Evolutionary conservation across 2,329 filamentous ascomycete species (phyloP), one percentile per base, ranked within the genome.

Genomic region (Fusarium torulosum): DNA sequence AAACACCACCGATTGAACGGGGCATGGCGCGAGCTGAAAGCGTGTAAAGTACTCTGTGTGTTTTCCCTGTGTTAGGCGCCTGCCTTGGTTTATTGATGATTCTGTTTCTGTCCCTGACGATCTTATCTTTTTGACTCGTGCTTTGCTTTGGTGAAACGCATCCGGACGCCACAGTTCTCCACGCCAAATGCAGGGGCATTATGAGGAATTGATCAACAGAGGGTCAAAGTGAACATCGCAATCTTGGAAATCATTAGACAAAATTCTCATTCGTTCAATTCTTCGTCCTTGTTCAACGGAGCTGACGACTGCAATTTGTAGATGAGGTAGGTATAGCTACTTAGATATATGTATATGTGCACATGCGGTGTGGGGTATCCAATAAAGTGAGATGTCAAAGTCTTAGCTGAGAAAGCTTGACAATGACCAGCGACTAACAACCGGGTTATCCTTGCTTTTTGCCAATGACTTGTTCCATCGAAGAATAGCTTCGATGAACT

Each of bases 401-500:
- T 46, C 44, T 69, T 38, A 43, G 47, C 49, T 66, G 55, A 50
- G 43, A 42, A 61, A 45, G 60, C 56, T 62, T 44, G 61, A 54
- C 41, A 52, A 14, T 25, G 45, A 53, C 60, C 53, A 54, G 52
- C 54, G 53, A 44, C 21, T 42, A 51, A 57, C 38, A 40, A 41
- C 20, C 27, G 23, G 15, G 42, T 20, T 15, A 17, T 41, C n/a
- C 29, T 25, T 45, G 27, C 42, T 63, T 69, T 69, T 69, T 52
- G 45, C 52, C 33, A 78, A 50, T 52, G 72, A 72, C 21, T 67
- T 67, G 62, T 84, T 84, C 73, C 80, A 79, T 35, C 66, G 72
- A 52, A 85, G 59, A 11, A 85, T 76, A 21, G 75, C 77, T 27
- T 82, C 76, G 37, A 85, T 77, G 29, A 82, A 74, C 45, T 74